phyloP scores from a whole-genome alignment of 2,329 filamentous ascomycete species.

The Sarocladiaceae sp. region DNA sequence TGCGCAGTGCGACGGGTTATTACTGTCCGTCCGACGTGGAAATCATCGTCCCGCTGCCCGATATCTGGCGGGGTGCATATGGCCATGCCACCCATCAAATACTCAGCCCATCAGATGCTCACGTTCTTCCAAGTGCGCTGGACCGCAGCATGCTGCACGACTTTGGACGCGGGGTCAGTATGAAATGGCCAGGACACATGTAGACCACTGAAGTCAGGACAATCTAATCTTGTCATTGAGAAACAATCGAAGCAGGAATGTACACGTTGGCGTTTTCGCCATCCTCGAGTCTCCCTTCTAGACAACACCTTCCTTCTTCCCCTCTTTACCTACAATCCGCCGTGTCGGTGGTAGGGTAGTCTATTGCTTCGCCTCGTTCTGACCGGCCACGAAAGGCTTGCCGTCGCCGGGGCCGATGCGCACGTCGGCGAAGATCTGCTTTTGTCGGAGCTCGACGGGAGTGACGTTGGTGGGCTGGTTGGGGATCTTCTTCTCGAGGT shows the following conservation, averaged over 20 bases:
- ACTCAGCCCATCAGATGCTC: too few relatives aligned
- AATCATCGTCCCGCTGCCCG: too few relatives aligned
- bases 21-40: too few relatives aligned
- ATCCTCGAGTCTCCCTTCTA: background rate
- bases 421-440: constrained; percentile 57
- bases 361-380: constrained; percentile 29
- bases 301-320: background rate
- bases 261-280: constrained; percentile 9
- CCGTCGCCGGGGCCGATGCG: constrained; percentile 37
- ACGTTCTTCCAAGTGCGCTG: too few relatives aligned
- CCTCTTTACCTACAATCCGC: background rate
- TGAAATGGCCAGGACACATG: background rate
- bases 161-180: background rate
- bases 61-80: too few relatives aligned
- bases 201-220: background rate
- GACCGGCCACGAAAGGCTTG: constrained; percentile 36
- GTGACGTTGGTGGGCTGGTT: constrained; percentile 65
- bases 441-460: constrained; percentile 69
- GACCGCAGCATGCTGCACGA: background rate
- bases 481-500: constrained; percentile 77
- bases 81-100: too few relatives aligned
- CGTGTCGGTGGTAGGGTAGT: background rate
- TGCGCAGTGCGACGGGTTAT: background rate
- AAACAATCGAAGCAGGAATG: constrained; percentile 7
- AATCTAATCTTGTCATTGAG: constrained; percentile 9